Evolutionary conservation across 176 grass and related monocot genomes (phyloP).

Genomic region (Oryza coarctata): DNA sequence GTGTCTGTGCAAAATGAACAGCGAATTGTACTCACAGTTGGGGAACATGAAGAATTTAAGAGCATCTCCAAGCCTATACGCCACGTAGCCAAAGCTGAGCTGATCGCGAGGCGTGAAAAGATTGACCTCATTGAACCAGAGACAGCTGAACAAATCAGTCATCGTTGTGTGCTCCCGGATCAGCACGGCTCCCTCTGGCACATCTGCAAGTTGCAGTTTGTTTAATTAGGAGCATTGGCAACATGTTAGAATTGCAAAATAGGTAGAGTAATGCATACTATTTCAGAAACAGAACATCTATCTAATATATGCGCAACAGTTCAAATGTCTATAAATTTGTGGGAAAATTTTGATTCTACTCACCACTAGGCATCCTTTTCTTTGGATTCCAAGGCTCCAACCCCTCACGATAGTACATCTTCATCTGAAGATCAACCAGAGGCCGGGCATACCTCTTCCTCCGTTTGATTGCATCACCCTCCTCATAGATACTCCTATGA

Average conservation of each 20-base stretch:
- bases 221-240: background rate
- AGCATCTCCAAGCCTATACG: constrained; percentile 50
- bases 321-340: background rate
- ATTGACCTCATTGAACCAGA: constrained; percentile 99
- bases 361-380: constrained; percentile 72
- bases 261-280: background rate
- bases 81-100: constrained; percentile 93
- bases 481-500: constrained; percentile 93
- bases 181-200: constrained; percentile 88
- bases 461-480: constrained; percentile 92
- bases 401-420: constrained; percentile 87
- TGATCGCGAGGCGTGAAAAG: constrained; percentile 95
- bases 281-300: background rate
- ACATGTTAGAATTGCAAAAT: background rate
- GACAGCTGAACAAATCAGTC: constrained; percentile 79
- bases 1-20: constrained; percentile 92
- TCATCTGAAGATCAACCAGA: constrained; percentile 96
- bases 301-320: background rate
- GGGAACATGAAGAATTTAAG: constrained; percentile 96
- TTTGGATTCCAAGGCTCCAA: constrained; percentile 75
- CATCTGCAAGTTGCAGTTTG: constrained; percentile 49
- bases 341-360: constrained; percentile 18
- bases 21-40: constrained; percentile 96
- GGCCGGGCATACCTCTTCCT: constrained; percentile 91
- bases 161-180: constrained; percentile 89